These are phyloP conservation scores for Xylaria digitata DNA, from an alignment of 2,329 filamentous ascomycete genomes.

Conservation along the genomic window DNA sequence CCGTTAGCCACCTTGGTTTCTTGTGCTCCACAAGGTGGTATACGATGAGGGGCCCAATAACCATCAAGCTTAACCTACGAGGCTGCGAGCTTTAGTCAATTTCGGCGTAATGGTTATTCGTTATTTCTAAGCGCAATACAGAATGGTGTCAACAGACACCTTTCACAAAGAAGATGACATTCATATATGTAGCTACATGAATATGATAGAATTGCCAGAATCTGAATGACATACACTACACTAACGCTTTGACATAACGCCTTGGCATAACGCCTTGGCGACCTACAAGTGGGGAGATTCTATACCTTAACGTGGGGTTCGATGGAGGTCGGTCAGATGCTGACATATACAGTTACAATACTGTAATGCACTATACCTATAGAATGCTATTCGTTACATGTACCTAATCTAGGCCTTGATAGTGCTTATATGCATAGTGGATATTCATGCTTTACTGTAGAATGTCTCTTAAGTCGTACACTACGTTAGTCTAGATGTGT, in stretches of 20 bases:
- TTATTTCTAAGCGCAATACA: conserved; percentile 27
- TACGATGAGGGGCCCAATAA: background rate
- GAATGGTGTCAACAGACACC: background rate
- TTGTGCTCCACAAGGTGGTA: background rate
- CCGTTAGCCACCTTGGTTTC: background rate
- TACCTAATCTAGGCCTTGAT: no score
- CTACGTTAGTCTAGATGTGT: no score
- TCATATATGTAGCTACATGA: conserved; percentile 17
- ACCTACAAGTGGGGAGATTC: background rate
- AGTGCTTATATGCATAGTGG: no score
- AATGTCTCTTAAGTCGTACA: no score
- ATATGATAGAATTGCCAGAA: background rate
- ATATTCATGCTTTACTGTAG: no score
- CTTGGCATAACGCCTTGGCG: background rate
- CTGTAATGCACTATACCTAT: background rate
- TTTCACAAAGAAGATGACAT: background rate
- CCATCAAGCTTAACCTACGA: background rate
- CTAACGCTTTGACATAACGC: conserved; percentile 38
- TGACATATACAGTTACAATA: background rate
- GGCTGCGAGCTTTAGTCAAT: background rate
- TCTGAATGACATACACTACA: conserved; percentile 27
- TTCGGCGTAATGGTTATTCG: conserved; percentile 18
- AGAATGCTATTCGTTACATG: background rate
- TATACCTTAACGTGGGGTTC: background rate
- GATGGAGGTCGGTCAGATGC: background rate